Conservation (phyloP, 192 early-diverging fungal genomes). For the Podochytrium sp. region DNA sequence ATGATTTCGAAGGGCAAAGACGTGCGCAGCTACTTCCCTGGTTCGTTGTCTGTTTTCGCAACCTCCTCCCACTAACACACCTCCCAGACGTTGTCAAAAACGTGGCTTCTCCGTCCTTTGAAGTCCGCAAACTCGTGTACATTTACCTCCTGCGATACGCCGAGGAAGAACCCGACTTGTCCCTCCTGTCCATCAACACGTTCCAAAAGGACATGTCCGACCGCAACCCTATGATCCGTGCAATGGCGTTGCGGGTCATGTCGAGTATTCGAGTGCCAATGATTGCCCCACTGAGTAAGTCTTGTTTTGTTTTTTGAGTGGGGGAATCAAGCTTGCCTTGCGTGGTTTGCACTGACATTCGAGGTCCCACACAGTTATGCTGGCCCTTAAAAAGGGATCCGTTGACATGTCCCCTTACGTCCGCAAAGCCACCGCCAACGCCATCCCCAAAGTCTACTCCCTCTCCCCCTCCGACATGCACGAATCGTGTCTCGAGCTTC, state of each 20-base stretch:
- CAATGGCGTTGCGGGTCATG: slow-evolving; percentile 95
- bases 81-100: slow-evolving; percentile 95
- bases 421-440: slow-evolving; percentile 88
- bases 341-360: slow-evolving; percentile 7
- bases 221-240: slow-evolving; percentile 88
- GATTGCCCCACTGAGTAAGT: slow-evolving; percentile 80
- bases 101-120: slow-evolving; percentile 86
- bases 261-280: slow-evolving; percentile 90
- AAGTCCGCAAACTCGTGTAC: slow-evolving; percentile 93
- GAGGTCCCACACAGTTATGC: slow-evolving; percentile 57
- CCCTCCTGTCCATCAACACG: slow-evolving; percentile 94
- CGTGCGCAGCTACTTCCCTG: slow-evolving; percentile 82
- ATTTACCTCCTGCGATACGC: slow-evolving; percentile 95
- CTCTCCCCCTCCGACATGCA: slow-evolving; percentile 56
- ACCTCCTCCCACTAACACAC: background rate
- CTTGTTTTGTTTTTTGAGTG: background rate
- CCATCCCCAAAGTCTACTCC: slow-evolving; percentile 80
- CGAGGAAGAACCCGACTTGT: slow-evolving; percentile 95
- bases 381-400: slow-evolving; percentile 86
- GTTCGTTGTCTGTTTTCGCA: slow-evolving; percentile 33
- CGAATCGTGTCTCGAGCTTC: slow-evolving; percentile 76
- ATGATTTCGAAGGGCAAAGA: slow-evolving; percentile 90
- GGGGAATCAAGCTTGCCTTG: background rate
- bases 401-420: slow-evolving; percentile 92
- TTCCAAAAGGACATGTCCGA: slow-evolving; percentile 97